A percentile compares a stretch with the other conserved stretches of the same genome.
These are phyloP conservation scores for Lotmaria passim DNA, from an alignment of 208 protist genomes.

Conservation along the genomic window DNA sequence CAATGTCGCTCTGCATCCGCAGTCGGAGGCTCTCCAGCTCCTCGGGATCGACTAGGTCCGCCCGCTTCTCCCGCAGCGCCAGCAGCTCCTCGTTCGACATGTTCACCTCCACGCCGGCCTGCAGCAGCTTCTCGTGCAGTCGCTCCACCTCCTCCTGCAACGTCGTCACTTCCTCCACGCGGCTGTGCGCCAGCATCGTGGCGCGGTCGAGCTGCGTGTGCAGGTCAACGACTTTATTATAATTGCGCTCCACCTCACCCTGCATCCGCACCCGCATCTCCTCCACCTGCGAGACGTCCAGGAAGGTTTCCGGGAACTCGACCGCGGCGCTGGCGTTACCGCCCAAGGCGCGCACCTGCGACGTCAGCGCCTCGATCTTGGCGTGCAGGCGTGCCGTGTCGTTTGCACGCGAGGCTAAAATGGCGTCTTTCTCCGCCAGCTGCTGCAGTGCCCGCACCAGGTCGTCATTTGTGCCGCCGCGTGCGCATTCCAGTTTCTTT, in stretches of 20 bases:
- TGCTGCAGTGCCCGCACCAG: conserved; percentile 68
- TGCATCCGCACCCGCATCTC: conserved; percentile 71
- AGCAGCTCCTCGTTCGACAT: conserved; percentile 54
- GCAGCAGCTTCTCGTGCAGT: conserved; percentile 48
- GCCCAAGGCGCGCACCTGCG: conserved; percentile 64
- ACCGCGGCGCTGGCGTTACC: conserved; percentile 39
- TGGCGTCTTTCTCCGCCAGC: conserved; percentile 80
- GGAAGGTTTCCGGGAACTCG: conserved; percentile 66
- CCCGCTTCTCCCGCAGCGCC: conserved; percentile 44
- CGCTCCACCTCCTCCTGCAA: conserved; percentile 46
- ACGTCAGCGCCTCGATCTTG: conserved; percentile 66
- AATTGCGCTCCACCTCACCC: conserved; percentile 64
- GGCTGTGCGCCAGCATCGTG: conserved; percentile 53
- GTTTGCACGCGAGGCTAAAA: conserved; percentile 81
- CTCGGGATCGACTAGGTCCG: conserved; percentile 57
- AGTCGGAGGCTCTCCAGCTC: conserved; percentile 80
- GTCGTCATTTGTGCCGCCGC: conserved; percentile 82
- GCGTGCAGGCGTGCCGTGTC: conserved; percentile 80
- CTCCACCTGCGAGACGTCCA: conserved; percentile 86
- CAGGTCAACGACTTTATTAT: conserved; percentile 71
- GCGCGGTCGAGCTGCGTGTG: conserved; percentile 79
- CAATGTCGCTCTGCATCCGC: conserved; percentile 77
- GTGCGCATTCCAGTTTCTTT: conserved; percentile 75
- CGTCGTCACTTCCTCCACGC: conserved; percentile 58
- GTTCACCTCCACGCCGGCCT: conserved; percentile 41